These are phyloP conservation scores for Suillus fuscotomentosus DNA, from an alignment of 768 basidiomycete genomes.

Conservation along the genomic window DNA sequence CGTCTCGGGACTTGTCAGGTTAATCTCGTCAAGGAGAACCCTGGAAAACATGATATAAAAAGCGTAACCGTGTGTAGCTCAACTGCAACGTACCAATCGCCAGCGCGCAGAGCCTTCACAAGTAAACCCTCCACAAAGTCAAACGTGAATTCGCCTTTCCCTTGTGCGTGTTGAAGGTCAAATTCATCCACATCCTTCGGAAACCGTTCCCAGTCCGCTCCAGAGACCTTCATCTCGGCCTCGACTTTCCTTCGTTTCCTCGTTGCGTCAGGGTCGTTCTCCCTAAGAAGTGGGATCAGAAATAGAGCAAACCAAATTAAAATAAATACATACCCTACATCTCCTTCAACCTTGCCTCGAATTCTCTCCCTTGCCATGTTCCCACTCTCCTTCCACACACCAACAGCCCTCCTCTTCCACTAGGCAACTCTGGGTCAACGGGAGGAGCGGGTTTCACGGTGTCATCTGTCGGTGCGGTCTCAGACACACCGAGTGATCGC, in stretches of 20 bases:
- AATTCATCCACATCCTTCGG: constrained; percentile 72
- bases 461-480: constrained; percentile 75
- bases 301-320: background rate
- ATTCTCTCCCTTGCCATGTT: constrained; percentile 70
- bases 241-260: constrained; percentile 73
- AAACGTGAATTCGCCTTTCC: constrained; percentile 88
- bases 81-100: constrained; percentile 74
- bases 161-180: constrained; percentile 82
- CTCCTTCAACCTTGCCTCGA: constrained; percentile 31
- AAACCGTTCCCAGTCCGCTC: constrained; percentile 65
- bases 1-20: constrained; percentile 91
- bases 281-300: background rate
- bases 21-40: constrained; percentile 95
- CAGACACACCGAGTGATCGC: constrained; percentile 89
- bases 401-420: constrained; percentile 67
- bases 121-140: constrained; percentile 95
- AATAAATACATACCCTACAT: constrained; percentile 19
- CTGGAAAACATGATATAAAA: constrained; percentile 35
- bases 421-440: constrained; percentile 58
- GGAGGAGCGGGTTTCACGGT: constrained; percentile 90
- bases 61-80: background rate
- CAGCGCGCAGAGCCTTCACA: constrained; percentile 83
- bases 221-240: constrained; percentile 40
- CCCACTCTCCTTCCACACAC: constrained; percentile 79
- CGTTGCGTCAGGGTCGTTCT: constrained; percentile 43